phyloP scores from a whole-genome alignment of 371 early-diverging fungal species.

The Hamiltosporidium tvaerminnensis region DNA sequence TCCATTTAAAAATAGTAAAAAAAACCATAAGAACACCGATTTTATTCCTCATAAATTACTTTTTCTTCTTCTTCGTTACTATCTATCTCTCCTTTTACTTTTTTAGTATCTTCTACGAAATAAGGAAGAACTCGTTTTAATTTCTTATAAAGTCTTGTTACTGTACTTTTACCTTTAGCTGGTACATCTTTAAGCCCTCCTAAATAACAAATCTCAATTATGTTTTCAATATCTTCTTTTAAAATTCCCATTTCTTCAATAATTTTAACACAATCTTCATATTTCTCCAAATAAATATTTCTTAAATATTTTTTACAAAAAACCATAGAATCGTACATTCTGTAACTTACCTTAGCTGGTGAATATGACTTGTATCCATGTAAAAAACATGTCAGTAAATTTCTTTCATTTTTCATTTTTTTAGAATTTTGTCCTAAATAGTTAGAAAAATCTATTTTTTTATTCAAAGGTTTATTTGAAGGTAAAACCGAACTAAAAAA shows the following conservation, averaged over 20 bases:
- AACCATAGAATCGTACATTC: conserved; percentile 16
- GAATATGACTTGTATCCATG: conserved; percentile 60
- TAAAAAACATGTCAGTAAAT: conserved; percentile 62
- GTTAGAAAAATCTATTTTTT: conserved; percentile 49
- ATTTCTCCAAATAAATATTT: conserved; percentile 53
- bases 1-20: too few species aligned
- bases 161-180: conserved; percentile 59
- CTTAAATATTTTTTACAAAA: conserved; percentile 13
- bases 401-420: conserved; percentile 58
- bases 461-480: conserved; percentile 52
- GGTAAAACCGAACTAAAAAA: conserved; percentile 72
- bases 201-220: conserved; percentile 61
- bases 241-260: conserved; percentile 74
- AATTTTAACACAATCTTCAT: conserved; percentile 59
- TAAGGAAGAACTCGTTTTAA: neutral
- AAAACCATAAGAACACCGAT: too few species aligned
- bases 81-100: neutral
- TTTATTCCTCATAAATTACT: neutral
- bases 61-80: neutral
- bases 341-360: conserved; percentile 54
- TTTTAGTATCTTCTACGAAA: neutral
- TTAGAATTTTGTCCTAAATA: conserved; percentile 84
- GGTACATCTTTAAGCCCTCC: conserved; percentile 57
- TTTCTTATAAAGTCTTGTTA: conserved; percentile 60
- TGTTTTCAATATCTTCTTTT: conserved; percentile 66